phyloP scores from a whole-genome alignment of 805 yeast species.

The Starmerella vitae region DNA sequence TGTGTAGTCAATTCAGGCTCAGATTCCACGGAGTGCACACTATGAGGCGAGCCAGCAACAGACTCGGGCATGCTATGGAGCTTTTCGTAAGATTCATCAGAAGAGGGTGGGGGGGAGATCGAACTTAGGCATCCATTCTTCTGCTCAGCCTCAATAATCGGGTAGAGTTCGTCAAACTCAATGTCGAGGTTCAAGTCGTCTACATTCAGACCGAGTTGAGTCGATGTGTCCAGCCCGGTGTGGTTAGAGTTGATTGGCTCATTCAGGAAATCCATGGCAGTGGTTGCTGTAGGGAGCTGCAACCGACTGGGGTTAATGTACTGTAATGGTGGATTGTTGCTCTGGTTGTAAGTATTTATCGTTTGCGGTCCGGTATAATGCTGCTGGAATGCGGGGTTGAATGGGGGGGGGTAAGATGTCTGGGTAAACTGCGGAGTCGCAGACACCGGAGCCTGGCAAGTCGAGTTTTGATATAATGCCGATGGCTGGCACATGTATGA shows the following conservation, averaged over 20 bases:
- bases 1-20: neutral
- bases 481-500: neutral
- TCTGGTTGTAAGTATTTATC: neutral
- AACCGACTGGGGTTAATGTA: constrained; percentile 15
- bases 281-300: constrained; percentile 6
- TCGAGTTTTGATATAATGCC: neutral
- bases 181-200: constrained; percentile 1
- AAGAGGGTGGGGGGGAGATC: neutral
- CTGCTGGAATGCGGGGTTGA: constrained; percentile 3
- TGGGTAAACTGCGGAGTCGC: neutral
- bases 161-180: constrained; percentile 5
- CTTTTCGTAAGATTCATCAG: neutral
- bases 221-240: neutral
- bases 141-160: neutral
- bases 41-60: too few species aligned
- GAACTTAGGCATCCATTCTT: too few species aligned
- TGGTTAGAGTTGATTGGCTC: neutral
- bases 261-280: neutral
- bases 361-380: neutral
- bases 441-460: neutral
- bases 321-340: constrained; percentile 8
- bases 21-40: neutral
- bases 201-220: neutral
- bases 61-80: neutral
- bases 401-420: neutral